Conservation (phyloP, 2,329 filamentous ascomycete genomes). For the Fusarium sacchari region DNA sequence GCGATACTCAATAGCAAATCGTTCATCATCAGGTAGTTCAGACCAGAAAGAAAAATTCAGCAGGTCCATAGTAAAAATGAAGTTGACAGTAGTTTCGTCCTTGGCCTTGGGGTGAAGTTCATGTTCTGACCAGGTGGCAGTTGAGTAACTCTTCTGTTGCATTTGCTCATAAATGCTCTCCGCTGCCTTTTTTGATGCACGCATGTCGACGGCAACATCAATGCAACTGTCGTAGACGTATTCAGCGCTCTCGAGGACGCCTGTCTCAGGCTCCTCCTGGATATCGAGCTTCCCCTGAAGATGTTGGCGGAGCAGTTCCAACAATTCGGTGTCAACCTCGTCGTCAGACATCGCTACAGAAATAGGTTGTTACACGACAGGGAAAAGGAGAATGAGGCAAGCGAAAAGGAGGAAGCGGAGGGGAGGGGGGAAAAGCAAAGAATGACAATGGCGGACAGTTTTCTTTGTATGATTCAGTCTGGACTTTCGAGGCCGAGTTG, state of each 20-base stretch:
- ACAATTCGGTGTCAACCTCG: constrained; percentile 87
- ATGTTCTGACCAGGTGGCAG: constrained; percentile 86
- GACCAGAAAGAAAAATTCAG: constrained; percentile 99
- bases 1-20: constrained; percentile 85
- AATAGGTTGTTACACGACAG: background rate
- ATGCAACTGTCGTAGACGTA: constrained; percentile 92
- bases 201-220: constrained; percentile 89
- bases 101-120: constrained; percentile 88
- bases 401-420: background rate
- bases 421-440: background rate
- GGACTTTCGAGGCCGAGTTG: constrained; percentile 9
- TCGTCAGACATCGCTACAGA: constrained; percentile 79
- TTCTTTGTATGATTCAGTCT: constrained; percentile 34
- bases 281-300: constrained; percentile 68
- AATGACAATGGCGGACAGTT: constrained; percentile 15
- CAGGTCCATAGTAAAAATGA: constrained; percentile 97
- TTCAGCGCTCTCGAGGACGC: constrained; percentile 83
- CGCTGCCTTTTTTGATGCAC: constrained; percentile 83
- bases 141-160: constrained; percentile 84
- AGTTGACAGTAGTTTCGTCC: constrained; percentile 82
- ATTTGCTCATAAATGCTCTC: constrained; percentile 82
- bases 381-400: background rate
- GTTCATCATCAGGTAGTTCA: constrained; percentile 71
- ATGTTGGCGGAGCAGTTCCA: constrained; percentile 85
- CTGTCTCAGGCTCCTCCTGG: constrained; percentile 75